phyloP scores from a whole-genome alignment of 2,329 filamentous ascomycete species.

The Cylindrodendrum hubeiense region DNA sequence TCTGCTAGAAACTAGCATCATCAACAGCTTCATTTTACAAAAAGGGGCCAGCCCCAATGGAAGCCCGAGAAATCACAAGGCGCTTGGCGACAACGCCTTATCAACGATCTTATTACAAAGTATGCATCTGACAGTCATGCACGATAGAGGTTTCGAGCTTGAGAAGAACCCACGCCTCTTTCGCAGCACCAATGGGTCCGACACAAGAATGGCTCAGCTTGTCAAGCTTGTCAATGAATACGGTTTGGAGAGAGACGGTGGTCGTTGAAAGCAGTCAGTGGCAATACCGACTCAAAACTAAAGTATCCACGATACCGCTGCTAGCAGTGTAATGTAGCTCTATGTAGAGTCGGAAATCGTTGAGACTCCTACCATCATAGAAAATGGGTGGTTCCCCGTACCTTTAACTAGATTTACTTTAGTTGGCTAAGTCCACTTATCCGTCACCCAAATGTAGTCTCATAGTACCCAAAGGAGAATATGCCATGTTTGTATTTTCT shows the following conservation, averaged over 20 bases:
- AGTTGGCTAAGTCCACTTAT: not conserved
- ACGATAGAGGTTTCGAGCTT: not conserved
- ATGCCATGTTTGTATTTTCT: too few species aligned
- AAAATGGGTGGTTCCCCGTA: not conserved
- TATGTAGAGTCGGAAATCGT: not conserved
- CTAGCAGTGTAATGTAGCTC: not conserved
- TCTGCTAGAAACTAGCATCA: not conserved
- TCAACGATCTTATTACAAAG: not conserved
- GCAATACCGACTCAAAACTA: not conserved
- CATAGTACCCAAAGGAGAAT: too few species aligned
- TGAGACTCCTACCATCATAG: not conserved
- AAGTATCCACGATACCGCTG: not conserved
- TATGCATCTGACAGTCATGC: not conserved
- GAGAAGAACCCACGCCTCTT: not conserved
- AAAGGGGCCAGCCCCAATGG: not conserved
- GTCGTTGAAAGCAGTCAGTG: too few species aligned
- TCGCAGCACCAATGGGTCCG: not conserved
- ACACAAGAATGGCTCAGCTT: not conserved
- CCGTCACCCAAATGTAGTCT: not conserved
- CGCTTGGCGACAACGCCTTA: not conserved
- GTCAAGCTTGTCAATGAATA: too few species aligned
- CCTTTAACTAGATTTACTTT: not conserved
- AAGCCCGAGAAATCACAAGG: not conserved
- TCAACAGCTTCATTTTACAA: constrained; percentile 9
- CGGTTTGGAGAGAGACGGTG: too few species aligned